Evolutionary conservation across 2,329 filamentous ascomycete species (phyloP).

Genomic region (Colletotrichum cereale): DNA sequence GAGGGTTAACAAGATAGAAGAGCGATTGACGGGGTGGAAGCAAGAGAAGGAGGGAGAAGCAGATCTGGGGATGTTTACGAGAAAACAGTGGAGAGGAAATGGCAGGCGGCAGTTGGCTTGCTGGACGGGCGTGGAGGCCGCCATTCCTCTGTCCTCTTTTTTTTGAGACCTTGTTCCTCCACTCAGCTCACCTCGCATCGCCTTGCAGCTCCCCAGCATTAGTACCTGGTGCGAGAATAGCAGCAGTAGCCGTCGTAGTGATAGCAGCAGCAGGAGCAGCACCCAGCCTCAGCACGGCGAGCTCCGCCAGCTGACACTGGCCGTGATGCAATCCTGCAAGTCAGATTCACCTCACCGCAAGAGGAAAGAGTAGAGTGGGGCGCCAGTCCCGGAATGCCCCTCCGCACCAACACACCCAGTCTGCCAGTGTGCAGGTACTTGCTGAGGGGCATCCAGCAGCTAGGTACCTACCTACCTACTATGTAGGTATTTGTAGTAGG

Average conservation of each 20-base stretch:
- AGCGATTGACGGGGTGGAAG: slow-evolving; percentile 18
- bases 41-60: slow-evolving; percentile 24
- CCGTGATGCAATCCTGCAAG: slow-evolving; percentile 41
- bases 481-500: no score
- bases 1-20: not conserved
- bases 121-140: slow-evolving; percentile 29
- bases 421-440: no score
- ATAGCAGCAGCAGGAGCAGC: not conserved
- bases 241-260: not conserved
- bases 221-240: slow-evolving; percentile 10
- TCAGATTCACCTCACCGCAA: slow-evolving; percentile 38
- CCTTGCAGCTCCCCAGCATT: slow-evolving; percentile 25
- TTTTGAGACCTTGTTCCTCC: slow-evolving; percentile 28
- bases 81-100: slow-evolving; percentile 36
- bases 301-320: slow-evolving; percentile 34
- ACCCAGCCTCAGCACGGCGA: slow-evolving; percentile 3
- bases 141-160: slow-evolving; percentile 31
- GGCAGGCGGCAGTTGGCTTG: slow-evolving; percentile 10
- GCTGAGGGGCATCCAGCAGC: slow-evolving; percentile 2
- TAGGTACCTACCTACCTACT: no score
- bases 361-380: slow-evolving; percentile 30
- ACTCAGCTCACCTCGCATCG: slow-evolving; percentile 5
- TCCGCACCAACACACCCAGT: slow-evolving; percentile 12
- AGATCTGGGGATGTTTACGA: slow-evolving; percentile 33
- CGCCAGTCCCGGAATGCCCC: slow-evolving; percentile 18